phyloP scores from a whole-genome alignment of 805 yeast genomes.

The Metschnikowia kunwiensis region DNA sequence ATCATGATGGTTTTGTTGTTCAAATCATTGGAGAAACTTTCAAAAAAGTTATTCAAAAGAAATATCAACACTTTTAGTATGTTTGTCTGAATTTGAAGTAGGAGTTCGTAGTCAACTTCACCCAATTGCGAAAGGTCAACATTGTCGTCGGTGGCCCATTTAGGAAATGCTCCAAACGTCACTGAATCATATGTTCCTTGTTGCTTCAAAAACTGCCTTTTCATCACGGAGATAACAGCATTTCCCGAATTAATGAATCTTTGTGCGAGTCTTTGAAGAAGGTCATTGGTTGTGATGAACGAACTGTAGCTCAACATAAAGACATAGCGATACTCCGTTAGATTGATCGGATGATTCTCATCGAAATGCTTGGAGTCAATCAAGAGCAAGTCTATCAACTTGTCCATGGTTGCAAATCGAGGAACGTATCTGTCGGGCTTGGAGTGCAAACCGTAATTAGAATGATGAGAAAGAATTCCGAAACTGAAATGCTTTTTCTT shows the following conservation, averaged over 20 bases:
- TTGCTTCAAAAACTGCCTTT: slow-evolving; percentile 23
- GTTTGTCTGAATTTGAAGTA: slow-evolving; percentile 78
- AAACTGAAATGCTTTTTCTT: slow-evolving; percentile 20
- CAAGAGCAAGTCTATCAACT: slow-evolving; percentile 75
- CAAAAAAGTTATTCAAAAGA: slow-evolving; percentile 68
- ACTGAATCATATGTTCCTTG: slow-evolving; percentile 12
- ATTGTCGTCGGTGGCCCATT: slow-evolving; percentile 50
- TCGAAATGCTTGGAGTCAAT: slow-evolving; percentile 62
- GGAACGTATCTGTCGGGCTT: slow-evolving; percentile 26
- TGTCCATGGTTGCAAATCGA: slow-evolving; percentile 62
- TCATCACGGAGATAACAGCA: slow-evolving; percentile 44
- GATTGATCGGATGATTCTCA: slow-evolving; percentile 31
- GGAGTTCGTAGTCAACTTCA: slow-evolving; percentile 59
- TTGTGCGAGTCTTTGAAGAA: slow-evolving; percentile 39
- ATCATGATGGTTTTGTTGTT: slow-evolving; percentile 57
- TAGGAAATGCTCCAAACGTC: slow-evolving; percentile 42
- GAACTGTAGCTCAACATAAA: slow-evolving; percentile 41
- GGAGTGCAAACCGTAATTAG: not conserved
- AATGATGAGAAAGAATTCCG: slow-evolving; percentile 20
- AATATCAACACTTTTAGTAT: slow-evolving; percentile 72
- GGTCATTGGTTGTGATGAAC: slow-evolving; percentile 37
- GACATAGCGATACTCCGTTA: slow-evolving; percentile 40
- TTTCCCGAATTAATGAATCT: slow-evolving; percentile 43
- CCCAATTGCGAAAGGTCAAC: slow-evolving; percentile 40
- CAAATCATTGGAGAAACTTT: slow-evolving; percentile 70